A percentile compares a stretch with the other conserved stretches of the same genome.
phyloP scores from a whole-genome alignment of 2,329 filamentous ascomycete species.

The Aspergillus udagawae region DNA sequence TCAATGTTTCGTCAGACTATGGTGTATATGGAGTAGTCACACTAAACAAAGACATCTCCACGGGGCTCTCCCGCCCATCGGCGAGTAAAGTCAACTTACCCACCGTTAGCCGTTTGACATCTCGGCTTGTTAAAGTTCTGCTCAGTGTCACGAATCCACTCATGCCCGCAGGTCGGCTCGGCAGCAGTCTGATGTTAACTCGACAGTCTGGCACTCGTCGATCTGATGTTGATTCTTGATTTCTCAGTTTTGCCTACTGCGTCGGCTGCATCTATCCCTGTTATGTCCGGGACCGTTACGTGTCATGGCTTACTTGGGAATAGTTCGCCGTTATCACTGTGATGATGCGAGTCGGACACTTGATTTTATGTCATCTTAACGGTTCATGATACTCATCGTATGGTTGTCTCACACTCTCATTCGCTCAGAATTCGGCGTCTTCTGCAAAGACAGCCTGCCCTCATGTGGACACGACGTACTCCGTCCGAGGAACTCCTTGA shows the following conservation, averaged over 20 bases:
- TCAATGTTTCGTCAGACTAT: not conserved
- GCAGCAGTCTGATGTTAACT: not conserved
- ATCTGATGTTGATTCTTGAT: slow-evolving; percentile 1
- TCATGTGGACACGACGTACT: not conserved
- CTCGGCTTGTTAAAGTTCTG: not conserved
- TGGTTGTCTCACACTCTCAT: too few species aligned
- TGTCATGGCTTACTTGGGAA: slow-evolving; percentile 27
- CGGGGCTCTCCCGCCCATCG: not conserved
- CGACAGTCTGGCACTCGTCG: not conserved
- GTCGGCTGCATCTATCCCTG: slow-evolving; percentile 1
- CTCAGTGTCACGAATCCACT: not conserved
- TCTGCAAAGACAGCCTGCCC: not conserved
- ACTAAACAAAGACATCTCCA: not conserved
- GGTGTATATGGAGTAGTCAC: not conserved
- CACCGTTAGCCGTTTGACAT: not conserved
- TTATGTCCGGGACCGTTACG: slow-evolving; percentile 21
- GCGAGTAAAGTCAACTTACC: not conserved
- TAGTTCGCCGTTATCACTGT: slow-evolving; percentile 8
- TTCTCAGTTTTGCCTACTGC: slow-evolving; percentile 5
- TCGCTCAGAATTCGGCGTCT: not conserved
- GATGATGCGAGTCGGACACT: not conserved
- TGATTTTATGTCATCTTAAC: not conserved
- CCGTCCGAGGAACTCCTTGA: not conserved
- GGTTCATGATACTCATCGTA: not conserved
- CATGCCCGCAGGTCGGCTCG: not conserved